phyloP scores from a whole-genome alignment of 129 eudicot genomes.

The Flaveria sonorensis region DNA sequence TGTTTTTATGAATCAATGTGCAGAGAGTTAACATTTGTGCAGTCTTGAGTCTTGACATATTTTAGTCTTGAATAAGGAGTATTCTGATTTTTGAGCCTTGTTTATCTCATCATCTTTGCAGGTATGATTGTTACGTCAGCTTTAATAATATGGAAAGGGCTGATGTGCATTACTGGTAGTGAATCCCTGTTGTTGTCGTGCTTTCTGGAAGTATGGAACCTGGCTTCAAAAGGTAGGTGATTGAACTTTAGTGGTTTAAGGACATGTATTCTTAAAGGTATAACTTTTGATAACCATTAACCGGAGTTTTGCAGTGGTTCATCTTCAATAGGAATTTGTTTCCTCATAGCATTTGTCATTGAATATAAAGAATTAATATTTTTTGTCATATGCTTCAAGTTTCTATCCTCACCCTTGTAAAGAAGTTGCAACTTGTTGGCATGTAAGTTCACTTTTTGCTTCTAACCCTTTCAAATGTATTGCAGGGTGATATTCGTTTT shows the following conservation, averaged over 20 bases:
- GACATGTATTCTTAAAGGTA: background rate
- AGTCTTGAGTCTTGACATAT: background rate
- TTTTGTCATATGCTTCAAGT: slow-evolving; percentile 14
- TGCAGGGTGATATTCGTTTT: slow-evolving; percentile 96
- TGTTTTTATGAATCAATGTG: background rate
- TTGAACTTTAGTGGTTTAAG: background rate
- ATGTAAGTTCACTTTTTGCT: background rate
- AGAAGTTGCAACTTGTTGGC: slow-evolving; percentile 18
- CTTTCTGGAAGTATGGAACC: slow-evolving; percentile 99
- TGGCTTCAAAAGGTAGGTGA: slow-evolving; percentile 86
- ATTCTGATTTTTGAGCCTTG: slow-evolving; percentile 3
- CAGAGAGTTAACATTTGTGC: slow-evolving; percentile 5
- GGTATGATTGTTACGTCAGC: slow-evolving; percentile 97
- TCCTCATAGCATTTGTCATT: background rate
- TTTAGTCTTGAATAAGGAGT: slow-evolving; percentile 2
- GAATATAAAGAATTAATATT: background rate
- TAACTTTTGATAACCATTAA: background rate
- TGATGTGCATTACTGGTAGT: slow-evolving; percentile 88
- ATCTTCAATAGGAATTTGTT: slow-evolving; percentile 7
- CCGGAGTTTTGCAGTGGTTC: background rate
- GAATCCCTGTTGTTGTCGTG: slow-evolving; percentile 98
- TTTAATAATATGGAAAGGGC: slow-evolving; percentile 89
- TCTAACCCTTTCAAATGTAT: slow-evolving; percentile 23
- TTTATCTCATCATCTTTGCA: slow-evolving; percentile 21
- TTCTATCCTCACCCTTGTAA: slow-evolving; percentile 6